Conservation (phyloP, 2,329 filamentous ascomycete genomes). For the Metarhizium humberi region DNA sequence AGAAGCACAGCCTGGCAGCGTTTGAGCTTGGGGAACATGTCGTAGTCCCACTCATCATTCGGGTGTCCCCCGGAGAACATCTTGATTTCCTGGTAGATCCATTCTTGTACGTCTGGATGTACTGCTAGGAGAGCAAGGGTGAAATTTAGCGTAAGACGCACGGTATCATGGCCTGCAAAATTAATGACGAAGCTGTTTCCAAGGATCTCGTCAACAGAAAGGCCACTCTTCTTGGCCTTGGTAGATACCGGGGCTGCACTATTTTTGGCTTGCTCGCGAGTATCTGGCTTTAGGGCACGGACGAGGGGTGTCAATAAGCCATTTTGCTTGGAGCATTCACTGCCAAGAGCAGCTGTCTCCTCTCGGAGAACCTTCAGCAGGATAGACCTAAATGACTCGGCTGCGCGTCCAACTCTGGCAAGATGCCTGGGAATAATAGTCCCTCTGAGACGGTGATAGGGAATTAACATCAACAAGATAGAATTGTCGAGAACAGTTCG, state of each 20-base stretch:
- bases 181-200: slow-evolving; percentile 40
- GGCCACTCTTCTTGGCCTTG: slow-evolving; percentile 6
- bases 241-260: background rate
- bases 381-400: background rate
- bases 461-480: slow-evolving; percentile 1
- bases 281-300: background rate
- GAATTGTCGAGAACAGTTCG: slow-evolving; percentile 2
- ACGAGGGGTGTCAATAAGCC: slow-evolving; percentile 1
- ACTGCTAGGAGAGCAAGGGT: slow-evolving; percentile 33
- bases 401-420: background rate
- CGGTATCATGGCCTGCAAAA: slow-evolving; percentile 42
- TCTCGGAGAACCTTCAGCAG: background rate
- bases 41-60: slow-evolving; percentile 23
- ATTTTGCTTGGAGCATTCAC: background rate
- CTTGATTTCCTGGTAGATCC: slow-evolving; percentile 31
- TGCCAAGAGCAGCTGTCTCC: background rate
- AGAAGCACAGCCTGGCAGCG: slow-evolving; percentile 30
- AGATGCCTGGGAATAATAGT: background rate
- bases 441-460: background rate
- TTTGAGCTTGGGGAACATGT: slow-evolving; percentile 28
- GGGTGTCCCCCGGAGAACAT: background rate
- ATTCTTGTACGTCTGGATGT: slow-evolving; percentile 33
- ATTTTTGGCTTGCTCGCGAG: background rate
- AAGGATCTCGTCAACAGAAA: slow-evolving; percentile 34
- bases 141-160: slow-evolving; percentile 34